A percentile compares a stretch with the other conserved stretches of the same genome.
phyloP scores from a whole-genome alignment of 805 yeast genomes.

The Ogataea neopini region DNA sequence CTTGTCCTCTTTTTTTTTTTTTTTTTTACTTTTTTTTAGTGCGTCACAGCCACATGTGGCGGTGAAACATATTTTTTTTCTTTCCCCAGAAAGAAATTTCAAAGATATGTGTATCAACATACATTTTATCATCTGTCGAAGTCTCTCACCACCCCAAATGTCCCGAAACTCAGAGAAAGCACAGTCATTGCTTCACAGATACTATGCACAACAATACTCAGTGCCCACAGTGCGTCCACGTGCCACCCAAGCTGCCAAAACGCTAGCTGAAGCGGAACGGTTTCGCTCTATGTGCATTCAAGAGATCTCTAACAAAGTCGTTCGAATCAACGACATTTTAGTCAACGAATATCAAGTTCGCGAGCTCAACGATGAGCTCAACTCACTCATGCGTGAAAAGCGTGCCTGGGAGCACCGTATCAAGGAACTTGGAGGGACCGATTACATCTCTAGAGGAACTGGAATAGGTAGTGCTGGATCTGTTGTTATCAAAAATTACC shows the following conservation, averaged over 20 bases:
- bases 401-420: conserved; percentile 80
- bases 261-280: conserved; percentile 64
- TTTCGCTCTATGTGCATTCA: conserved; percentile 63
- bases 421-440: conserved; percentile 70
- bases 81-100: not conserved
- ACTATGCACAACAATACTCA: conserved; percentile 60
- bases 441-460: conserved; percentile 41
- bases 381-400: conserved; percentile 65
- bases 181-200: conserved; percentile 66
- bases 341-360: conserved; percentile 63
- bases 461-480: conserved; percentile 9
- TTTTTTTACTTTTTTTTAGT: not conserved
- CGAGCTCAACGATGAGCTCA: conserved; percentile 73
- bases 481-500: conserved; percentile 49
- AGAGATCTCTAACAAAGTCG: conserved; percentile 63
- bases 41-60: not conserved
- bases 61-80: not conserved
- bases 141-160: conserved; percentile 42
- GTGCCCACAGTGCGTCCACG: conserved; percentile 54
- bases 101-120: not conserved
- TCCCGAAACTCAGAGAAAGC: conserved; percentile 78
- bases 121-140: not conserved
- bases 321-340: conserved; percentile 62
- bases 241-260: conserved; percentile 50
- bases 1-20: conserved; percentile 3